Evolutionary conservation across 2,329 filamentous ascomycete species (phyloP).

Genomic region (Albophoma yamanashiensis): DNA sequence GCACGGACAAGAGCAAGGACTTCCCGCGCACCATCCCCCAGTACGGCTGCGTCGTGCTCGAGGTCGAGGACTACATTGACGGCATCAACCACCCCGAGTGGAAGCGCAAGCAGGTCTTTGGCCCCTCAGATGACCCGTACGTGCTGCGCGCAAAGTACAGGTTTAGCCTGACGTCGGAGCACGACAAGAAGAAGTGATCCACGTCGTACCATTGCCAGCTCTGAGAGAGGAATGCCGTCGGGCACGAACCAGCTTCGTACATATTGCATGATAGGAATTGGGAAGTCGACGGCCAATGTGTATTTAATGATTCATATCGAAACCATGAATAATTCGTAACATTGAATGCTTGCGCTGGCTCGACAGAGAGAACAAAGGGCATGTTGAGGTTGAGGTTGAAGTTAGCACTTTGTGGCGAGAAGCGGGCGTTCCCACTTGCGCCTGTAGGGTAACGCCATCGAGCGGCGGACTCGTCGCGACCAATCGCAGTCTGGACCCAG

Average conservation of each 20-base stretch:
- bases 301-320: not conserved
- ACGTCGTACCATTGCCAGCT: not conserved
- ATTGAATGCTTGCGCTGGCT: not conserved
- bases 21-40: conserved; percentile 55
- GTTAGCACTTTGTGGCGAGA: not conserved
- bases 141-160: conserved; percentile 51
- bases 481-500: not conserved
- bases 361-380: not conserved
- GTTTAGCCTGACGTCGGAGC: conserved; percentile 35
- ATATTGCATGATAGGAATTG: not conserved
- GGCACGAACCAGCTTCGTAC: not conserved
- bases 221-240: not conserved
- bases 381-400: not conserved
- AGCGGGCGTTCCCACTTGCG: not conserved
- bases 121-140: conserved; percentile 48
- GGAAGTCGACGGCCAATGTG: too few relatives aligned
- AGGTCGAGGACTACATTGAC: conserved; percentile 91
- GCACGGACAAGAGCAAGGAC: conserved; percentile 19
- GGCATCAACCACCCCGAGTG: conserved; percentile 87
- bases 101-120: conserved; percentile 59
- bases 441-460: not conserved
- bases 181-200: not conserved
- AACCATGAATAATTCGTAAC: not conserved
- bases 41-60: conserved; percentile 81
- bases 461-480: not conserved